Conservation (phyloP, 1,139 yeast genomes). For the Schizosaccharomyces versatilis region DNA sequence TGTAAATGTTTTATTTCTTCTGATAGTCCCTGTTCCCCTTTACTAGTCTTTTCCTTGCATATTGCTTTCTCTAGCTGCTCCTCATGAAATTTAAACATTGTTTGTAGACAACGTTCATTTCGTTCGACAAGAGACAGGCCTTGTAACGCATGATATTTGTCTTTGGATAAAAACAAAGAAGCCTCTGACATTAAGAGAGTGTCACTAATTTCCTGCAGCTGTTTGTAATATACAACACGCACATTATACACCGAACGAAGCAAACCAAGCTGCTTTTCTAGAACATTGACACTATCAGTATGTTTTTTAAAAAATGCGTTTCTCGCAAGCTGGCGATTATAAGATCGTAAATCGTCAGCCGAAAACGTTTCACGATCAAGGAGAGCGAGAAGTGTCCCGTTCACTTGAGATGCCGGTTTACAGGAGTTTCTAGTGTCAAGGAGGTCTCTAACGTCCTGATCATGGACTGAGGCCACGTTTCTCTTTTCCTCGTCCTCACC, state of each 20-base stretch:
- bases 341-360: not conserved
- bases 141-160: too few species aligned
- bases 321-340: too few species aligned
- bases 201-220: slow-evolving; percentile 69
- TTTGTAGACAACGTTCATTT: too few species aligned
- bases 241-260: slow-evolving; percentile 52
- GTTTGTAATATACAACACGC: slow-evolving; percentile 59
- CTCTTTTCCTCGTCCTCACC: not conserved
- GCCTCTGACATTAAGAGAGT: slow-evolving; percentile 24
- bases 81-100: too few species aligned
- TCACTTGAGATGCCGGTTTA: not conserved
- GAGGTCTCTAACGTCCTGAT: not conserved
- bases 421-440: not conserved
- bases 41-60: too few species aligned
- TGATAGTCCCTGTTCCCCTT: too few species aligned
- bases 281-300: slow-evolving; percentile 15
- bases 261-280: slow-evolving; percentile 25
- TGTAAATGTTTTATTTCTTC: too few species aligned
- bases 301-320: slow-evolving; percentile 5
- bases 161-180: too few species aligned
- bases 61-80: too few species aligned
- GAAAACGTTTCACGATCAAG: not conserved
- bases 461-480: not conserved
- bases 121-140: too few species aligned
- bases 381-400: not conserved